Base-by-base conservation (phyloP, 805 yeast species). In the Kodamaea kakaduensis region DNA sequence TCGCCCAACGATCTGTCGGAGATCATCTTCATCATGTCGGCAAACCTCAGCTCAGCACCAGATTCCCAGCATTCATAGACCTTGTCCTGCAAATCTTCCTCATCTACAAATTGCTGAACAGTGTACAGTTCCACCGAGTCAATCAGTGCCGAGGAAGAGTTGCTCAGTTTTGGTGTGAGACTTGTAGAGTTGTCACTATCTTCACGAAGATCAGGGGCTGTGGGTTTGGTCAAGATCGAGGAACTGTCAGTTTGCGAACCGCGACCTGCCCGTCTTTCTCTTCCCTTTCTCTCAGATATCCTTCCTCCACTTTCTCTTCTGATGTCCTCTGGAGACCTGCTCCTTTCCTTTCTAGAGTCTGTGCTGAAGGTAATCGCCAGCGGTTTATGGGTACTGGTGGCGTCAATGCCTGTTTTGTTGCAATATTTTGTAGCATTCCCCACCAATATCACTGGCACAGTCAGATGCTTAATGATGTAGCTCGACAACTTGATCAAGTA, bases 391-490 rank as follows among this genome's bases (percentile, higher is more conserved):
- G 38, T 26, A 9, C 17, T 31, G 14, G 9, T 21, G n/a, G 35
- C 31, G 9, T 37, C 37, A 8, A 29, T 19, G 12, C 40, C 45
- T 8, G 42, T 35, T 5, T 16, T 17, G 17, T 38, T 42, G 30
- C 50, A 53, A 33, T 41, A 49, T 1, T 26, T 20, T 12, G 58
- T 53, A 20, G 45, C 21, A 31, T 52, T 60, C 6, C 69, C 69
- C 6, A 62, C 65, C 24, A 64, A 35, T 2, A 67, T 48, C 21
- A 62, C 63, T 0, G 73, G 73, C 2, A 64, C 54, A 0, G 67
- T 47, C 5, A 67, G 59, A 42, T 67, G 64, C 32, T 64, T 62
- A 23, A 67, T 45, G 30, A 61, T 41, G 42, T 62, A 67, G 20
- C 68, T 61, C 9, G 63, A 52, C 22, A 65, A 48, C 40, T 63